These are phyloP conservation scores for Syzygium grande DNA, from an alignment of 345 rosid genomes.

Conservation along the genomic window DNA sequence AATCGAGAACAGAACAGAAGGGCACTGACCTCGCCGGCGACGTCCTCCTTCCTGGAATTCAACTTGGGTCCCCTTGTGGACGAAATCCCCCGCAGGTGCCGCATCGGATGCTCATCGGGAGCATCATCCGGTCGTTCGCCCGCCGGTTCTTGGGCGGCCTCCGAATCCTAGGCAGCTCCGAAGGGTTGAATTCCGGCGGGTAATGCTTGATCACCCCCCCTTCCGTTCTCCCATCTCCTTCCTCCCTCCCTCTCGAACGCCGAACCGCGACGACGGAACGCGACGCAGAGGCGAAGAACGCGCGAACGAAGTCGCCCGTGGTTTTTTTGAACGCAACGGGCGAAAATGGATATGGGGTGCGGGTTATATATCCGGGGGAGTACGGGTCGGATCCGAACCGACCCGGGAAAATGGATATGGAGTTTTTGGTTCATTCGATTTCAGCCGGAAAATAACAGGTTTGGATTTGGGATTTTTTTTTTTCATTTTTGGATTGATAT, in stretches of 20 bases:
- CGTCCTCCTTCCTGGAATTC: slow-evolving; percentile 87
- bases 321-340: neutral
- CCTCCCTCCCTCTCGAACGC: neutral
- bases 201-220: slow-evolving; percentile 56
- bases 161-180: slow-evolving; percentile 58
- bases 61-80: slow-evolving; percentile 84
- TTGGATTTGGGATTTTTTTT: no score
- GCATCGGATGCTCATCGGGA: slow-evolving; percentile 91
- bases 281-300: neutral
- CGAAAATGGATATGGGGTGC: neutral
- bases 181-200: slow-evolving; percentile 89
- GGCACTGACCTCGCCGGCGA: slow-evolving; percentile 54
- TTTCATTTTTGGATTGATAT: no score
- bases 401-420: neutral
- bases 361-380: neutral
- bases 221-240: slow-evolving; percentile 68
- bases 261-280: neutral
- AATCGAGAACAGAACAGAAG: neutral
- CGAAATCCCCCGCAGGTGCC: slow-evolving; percentile 63
- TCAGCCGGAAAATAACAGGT: no score
- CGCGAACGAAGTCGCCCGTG: neutral
- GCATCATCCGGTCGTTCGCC: slow-evolving; percentile 91
- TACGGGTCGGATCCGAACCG: neutral
- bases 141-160: slow-evolving; percentile 64
- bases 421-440: no score